Evolutionary conservation across 2,329 filamentous ascomycete genomes (phyloP).

Genomic region (Nigrograna mackinnonii): DNA sequence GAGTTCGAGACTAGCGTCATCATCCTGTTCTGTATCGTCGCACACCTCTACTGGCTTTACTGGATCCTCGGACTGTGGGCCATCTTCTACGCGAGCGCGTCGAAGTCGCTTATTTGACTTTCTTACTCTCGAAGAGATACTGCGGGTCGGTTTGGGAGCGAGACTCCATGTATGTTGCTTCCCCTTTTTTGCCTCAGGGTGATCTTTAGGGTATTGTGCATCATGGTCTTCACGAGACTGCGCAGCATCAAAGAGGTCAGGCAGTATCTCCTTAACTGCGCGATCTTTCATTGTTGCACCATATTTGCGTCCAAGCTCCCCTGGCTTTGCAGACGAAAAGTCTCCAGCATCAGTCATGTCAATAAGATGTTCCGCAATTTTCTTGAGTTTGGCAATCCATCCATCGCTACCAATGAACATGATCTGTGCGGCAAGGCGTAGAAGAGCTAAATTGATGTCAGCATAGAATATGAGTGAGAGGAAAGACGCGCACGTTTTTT

Average conservation of each 20-base stretch:
- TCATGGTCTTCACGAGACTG: conserved; percentile 33
- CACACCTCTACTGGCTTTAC: no score
- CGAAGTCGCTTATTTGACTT: no score
- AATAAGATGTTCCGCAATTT: conserved; percentile 21
- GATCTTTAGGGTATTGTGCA: conserved; percentile 18
- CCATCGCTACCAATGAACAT: conserved; percentile 12
- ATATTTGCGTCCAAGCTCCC: conserved; percentile 12
- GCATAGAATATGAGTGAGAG: neutral
- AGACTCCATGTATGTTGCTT: conserved; percentile 26
- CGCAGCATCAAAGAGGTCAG: conserved; percentile 31
- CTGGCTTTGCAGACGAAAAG: conserved; percentile 28
- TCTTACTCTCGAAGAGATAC: no score
- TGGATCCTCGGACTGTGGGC: no score
- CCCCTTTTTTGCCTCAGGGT: conserved; percentile 21
- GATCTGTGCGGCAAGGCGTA: conserved; percentile 29
- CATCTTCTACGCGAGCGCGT: no score
- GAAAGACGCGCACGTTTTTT: conserved; percentile 18
- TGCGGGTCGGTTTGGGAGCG: conserved; percentile 17
- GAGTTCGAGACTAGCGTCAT: no score
- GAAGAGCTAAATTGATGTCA: conserved; percentile 22
- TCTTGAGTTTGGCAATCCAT: conserved; percentile 28
- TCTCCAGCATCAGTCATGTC: conserved; percentile 21
- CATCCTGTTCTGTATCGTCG: no score
- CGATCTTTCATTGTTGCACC: conserved; percentile 29
- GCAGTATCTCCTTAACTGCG: conserved; percentile 25